Evolutionary conservation across 345 rosid species (phyloP).

Genomic region (Eucalyptus brandiana): DNA sequence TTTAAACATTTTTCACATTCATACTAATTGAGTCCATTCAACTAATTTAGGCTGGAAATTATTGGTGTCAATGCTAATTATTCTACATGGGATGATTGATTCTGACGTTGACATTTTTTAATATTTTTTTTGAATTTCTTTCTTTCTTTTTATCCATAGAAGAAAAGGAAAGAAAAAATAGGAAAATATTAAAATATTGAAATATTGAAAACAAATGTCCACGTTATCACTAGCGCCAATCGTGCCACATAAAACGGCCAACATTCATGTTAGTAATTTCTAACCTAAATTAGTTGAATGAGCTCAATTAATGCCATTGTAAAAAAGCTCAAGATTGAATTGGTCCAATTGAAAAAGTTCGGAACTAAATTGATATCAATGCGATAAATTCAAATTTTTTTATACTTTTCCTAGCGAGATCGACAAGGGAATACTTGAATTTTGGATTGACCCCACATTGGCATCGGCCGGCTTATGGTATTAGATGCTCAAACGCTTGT

Average conservation of each 20-base stretch:
- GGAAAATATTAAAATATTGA: no score
- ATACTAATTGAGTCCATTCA: no score
- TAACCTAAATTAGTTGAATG: not conserved
- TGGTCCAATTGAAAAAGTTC: no score
- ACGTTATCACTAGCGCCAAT: rapidly evolving
- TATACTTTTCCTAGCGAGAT: not conserved
- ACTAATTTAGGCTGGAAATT: rapidly evolving
- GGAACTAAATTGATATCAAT: not conserved
- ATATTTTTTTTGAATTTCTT: no score
- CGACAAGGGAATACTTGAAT: not conserved
- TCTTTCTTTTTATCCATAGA: no score
- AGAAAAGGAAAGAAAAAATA: no score
- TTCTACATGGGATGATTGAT: not conserved
- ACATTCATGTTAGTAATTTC: no score
- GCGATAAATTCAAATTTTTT: rapidly evolving
- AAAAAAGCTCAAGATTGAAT: no score
- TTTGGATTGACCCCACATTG: not conserved
- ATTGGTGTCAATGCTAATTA: rapidly evolving
- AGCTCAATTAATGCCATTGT: not conserved
- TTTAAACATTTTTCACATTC: no score
- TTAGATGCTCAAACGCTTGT: not conserved
- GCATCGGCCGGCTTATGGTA: not conserved
- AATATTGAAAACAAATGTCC: not conserved
- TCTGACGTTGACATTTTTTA: no score
- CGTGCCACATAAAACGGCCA: rapidly evolving